Evolutionary conservation across 352 stramenopile species (phyloP), one percentile per base, ranked within the genome.

Genomic region (Globisporangium rhizosaccharum): DNA sequence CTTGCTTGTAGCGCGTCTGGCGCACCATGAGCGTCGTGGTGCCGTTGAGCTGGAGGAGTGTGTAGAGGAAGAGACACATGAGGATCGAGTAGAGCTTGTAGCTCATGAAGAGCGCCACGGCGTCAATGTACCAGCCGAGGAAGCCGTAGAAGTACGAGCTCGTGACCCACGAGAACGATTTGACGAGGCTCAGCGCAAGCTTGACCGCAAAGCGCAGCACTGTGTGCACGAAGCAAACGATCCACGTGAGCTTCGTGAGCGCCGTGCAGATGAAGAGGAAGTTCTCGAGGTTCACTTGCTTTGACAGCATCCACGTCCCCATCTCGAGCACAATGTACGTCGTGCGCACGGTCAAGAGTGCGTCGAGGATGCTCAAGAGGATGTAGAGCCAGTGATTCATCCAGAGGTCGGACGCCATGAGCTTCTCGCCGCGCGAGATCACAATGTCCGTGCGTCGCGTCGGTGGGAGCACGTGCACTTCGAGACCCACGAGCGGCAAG

Each of bases 341-440:
- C 55, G 71, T 65, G 0, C 75, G 75, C 1, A 85, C 17, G 44
- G 63, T 82, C 1, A 72, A 48, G 5, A 84, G 48, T 3, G 73
- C 62, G n/a, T 87, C 72, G 30, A 82, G 39, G 25, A 84, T 76
- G 58, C 75, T 84, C 5, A 87, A 70, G 30, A 15, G 18, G 12
- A 84, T 85, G 61, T 83, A 87, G 9, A 87, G 59, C 77, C 73
- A 88, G 49, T 88, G 75, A 60, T 86, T 88, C 62, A 86, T 84
- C 78, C 78, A 88, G 2, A 85, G 51, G 28, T 85, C 73, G 3
- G 78, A 85, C 4, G 73, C 78, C 57, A 82, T 73, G 23, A 87
- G 59, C n/a, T 60, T 70, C 14, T 70, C 67, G 25, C 79, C 62
- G 7, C 76, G 65, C 2, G 73, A 37, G 36, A 70, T 70, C 2